Percentiles rank a stretch among this genome's conserved stretches.
Evolutionary conservation across 78 protist genomes (phyloP).

Genomic region (Dictyostelium intermedium): DNA sequence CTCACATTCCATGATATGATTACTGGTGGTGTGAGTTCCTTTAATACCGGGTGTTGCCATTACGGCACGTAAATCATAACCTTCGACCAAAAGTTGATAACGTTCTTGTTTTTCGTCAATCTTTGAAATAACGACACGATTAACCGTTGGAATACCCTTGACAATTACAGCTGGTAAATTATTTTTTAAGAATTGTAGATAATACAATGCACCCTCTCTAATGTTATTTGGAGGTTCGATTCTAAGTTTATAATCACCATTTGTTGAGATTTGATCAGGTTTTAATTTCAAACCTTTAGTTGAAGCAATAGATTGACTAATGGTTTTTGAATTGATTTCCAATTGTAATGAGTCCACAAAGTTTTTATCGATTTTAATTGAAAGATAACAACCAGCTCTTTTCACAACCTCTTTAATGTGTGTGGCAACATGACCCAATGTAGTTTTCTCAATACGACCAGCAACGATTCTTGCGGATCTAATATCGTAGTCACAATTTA

Average conservation of each 20-base stretch:
- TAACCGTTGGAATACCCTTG: constrained; percentile 79
- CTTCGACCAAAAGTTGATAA: constrained; percentile 89
- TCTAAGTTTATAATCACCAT: neutral
- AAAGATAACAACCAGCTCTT: constrained; percentile 65
- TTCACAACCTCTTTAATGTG: constrained; percentile 87
- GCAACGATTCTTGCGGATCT: constrained; percentile 92
- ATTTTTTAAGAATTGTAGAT: constrained; percentile 75
- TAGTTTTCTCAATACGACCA: constrained; percentile 94
- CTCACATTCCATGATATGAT: constrained; percentile 94
- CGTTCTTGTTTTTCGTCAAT: constrained; percentile 61
- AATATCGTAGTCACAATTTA: constrained; percentile 42
- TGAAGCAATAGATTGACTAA: constrained; percentile 56
- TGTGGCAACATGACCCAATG: constrained; percentile 90
- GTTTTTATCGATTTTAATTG: constrained; percentile 88
- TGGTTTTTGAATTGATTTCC: constrained; percentile 61
- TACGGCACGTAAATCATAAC: constrained; percentile 81
- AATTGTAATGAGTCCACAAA: constrained; percentile 83
- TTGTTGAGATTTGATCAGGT: neutral
- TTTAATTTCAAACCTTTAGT: constrained; percentile 81
- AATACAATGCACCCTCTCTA: constrained; percentile 24
- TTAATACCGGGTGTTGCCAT: constrained; percentile 84
- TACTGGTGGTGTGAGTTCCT: constrained; percentile 83
- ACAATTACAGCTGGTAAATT: constrained; percentile 83
- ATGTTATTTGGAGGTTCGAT: neutral
- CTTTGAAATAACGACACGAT: constrained; percentile 89